phyloP scores from a whole-genome alignment of 495 filamentous ascomycete species.

The Penicillium maclennaniae region DNA sequence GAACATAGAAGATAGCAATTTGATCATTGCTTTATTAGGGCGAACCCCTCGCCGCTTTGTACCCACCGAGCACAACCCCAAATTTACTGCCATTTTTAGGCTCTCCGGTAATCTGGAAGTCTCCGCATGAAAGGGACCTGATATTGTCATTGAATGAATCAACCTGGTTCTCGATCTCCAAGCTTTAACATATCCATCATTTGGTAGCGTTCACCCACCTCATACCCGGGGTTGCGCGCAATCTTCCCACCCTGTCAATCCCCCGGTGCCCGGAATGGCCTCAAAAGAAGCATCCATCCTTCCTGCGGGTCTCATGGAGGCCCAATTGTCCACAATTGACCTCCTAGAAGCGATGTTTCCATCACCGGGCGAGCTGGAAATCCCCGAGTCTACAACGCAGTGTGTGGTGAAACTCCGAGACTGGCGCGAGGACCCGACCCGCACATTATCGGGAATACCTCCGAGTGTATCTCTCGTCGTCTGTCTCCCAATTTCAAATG shows the following conservation, averaged over 20 bases:
- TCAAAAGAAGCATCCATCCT: slow-evolving; percentile 13
- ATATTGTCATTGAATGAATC: neutral
- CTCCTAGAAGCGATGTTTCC: slow-evolving; percentile 39
- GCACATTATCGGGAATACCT: slow-evolving; percentile 17
- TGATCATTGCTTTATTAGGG: neutral
- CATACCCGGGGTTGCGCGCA: neutral
- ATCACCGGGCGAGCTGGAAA: slow-evolving; percentile 31
- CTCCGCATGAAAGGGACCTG: neutral
- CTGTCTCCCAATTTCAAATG: slow-evolving; percentile 23
- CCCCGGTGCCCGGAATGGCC: slow-evolving; percentile 15
- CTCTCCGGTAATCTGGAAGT: neutral
- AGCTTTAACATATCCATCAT: neutral
- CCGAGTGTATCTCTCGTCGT: slow-evolving; percentile 26
- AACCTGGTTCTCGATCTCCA: neutral
- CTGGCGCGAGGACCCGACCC: slow-evolving; percentile 27
- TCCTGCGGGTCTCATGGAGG: slow-evolving; percentile 28
- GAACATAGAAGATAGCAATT: no score
- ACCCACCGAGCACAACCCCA: neutral
- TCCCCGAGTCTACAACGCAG: slow-evolving; percentile 29
- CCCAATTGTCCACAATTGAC: slow-evolving; percentile 36
- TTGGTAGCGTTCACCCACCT: neutral
- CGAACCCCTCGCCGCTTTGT: neutral
- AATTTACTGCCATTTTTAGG: neutral
- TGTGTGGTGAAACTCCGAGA: slow-evolving; percentile 30
- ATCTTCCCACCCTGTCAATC: neutral